Evolutionary conservation across 305 asterid genomes (phyloP).

Genomic region (Fraxinus velutina): DNA sequence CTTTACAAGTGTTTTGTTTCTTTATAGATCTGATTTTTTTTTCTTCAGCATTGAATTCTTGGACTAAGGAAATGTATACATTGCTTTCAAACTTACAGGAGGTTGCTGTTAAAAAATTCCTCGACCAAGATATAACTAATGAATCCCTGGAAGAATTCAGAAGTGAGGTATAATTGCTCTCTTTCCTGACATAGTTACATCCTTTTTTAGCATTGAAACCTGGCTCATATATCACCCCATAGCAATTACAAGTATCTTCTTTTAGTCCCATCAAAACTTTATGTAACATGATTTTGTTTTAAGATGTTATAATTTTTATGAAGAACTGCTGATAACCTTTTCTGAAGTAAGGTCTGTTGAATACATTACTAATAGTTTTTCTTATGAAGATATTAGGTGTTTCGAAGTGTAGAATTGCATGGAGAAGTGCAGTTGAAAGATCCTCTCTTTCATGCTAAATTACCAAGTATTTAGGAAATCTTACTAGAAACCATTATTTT

Average conservation of each 20-base stretch:
- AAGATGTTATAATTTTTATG: neutral
- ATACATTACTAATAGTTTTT: neutral
- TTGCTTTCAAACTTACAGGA: slow-evolving; percentile 55
- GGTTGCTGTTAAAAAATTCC: slow-evolving; percentile 94
- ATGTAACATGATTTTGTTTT: neutral
- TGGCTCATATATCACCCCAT: slow-evolving; percentile 1
- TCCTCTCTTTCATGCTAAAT: neutral
- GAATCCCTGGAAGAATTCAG: slow-evolving; percentile 93
- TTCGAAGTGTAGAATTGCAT: neutral
- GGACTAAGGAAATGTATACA: slow-evolving; percentile 22
- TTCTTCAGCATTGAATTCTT: slow-evolving; percentile 19
- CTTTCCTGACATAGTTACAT: slow-evolving; percentile 9
- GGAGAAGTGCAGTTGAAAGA: neutral
- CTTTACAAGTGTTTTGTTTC: slow-evolving; percentile 10
- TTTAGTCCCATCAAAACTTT: slow-evolving; percentile 1
- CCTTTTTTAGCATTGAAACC: slow-evolving; percentile 13
- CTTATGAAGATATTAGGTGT: neutral
- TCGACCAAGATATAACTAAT: slow-evolving; percentile 78
- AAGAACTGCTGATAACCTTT: neutral
- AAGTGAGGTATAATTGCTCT: slow-evolving; percentile 68
- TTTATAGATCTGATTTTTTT: slow-evolving; percentile 12
- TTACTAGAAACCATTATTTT: neutral
- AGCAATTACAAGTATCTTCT: neutral
- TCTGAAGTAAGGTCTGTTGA: neutral
- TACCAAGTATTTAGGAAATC: neutral